A percentile compares a stretch with the other conserved stretches of the same genome.
Conservation (phyloP, 176 grass and related monocot species). For the Hyparrhenia diplandra region DNA sequence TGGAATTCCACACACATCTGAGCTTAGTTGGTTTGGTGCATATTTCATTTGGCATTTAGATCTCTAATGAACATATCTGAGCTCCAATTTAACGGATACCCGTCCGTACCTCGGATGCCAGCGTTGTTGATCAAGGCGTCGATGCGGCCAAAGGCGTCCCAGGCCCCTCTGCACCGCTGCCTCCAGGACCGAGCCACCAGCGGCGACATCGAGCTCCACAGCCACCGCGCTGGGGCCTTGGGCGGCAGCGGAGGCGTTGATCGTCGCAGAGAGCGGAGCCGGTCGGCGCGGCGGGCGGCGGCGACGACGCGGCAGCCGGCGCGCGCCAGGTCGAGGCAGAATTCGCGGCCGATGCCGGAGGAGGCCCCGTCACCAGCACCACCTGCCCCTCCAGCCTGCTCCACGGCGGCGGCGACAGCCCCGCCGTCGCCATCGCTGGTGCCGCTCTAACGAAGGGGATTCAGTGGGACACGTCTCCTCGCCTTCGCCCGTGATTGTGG, state of each 20-base stretch:
- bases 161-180: constrained; percentile 46
- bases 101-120: constrained; percentile 58
- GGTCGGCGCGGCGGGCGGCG: constrained; percentile 57
- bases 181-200: constrained; percentile 37
- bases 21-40: not conserved
- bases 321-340: constrained; percentile 74
- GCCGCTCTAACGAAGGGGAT: not conserved
- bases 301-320: constrained; percentile 63
- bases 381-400: constrained; percentile 62
- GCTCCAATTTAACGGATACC: not conserved
- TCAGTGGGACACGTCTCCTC: too few relatives aligned
- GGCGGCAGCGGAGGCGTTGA: constrained; percentile 34
- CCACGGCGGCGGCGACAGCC: constrained; percentile 28
- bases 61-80: not conserved
- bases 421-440: constrained; percentile 13
- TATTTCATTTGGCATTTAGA: not conserved
- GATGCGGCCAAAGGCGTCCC: constrained; percentile 76
- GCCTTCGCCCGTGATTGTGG: too few relatives aligned
- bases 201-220: constrained; percentile 43
- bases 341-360: constrained; percentile 75
- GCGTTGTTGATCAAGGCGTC: constrained; percentile 84
- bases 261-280: constrained; percentile 81
- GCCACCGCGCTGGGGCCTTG: not conserved
- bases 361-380: constrained; percentile 91
- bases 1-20: not conserved